A percentile compares a stretch with the other conserved stretches of the same genome.
Evolutionary conservation across 108 stramenopile genomes (phyloP).

Genomic region (Mayamaea pseudoterrestris): DNA sequence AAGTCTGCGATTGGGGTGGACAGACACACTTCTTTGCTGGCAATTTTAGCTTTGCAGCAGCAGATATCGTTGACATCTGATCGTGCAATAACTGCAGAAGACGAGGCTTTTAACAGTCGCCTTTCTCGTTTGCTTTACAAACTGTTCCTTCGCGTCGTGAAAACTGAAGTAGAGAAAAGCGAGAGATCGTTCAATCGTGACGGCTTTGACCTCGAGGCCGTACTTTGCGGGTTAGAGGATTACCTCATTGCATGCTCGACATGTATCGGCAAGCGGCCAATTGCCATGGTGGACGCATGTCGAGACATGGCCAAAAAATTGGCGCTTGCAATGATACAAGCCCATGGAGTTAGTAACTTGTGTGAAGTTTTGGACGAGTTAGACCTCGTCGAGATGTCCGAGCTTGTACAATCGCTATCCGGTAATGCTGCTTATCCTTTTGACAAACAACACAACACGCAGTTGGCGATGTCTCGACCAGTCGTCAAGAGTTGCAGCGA

Average conservation of each 20-base stretch:
- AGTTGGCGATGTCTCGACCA: too few species aligned
- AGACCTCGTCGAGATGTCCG: slow-evolving; percentile 16
- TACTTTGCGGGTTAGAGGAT: slow-evolving; percentile 38
- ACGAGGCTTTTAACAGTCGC: slow-evolving; percentile 28
- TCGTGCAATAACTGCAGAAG: background rate
- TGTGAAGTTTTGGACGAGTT: slow-evolving; percentile 14
- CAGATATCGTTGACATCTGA: slow-evolving; percentile 21
- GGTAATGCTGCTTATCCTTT: too few species aligned
- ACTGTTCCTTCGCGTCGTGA: slow-evolving; percentile 47
- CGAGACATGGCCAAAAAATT: slow-evolving; percentile 5
- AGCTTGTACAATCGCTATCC: background rate
- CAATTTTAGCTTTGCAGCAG: slow-evolving; percentile 49
- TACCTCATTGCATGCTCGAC: slow-evolving; percentile 7
- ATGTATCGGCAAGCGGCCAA: background rate
- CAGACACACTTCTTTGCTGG: slow-evolving; percentile 28
- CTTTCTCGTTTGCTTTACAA: slow-evolving; percentile 55
- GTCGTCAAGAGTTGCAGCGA: too few species aligned
- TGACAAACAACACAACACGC: too few species aligned
- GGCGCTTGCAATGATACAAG: background rate
- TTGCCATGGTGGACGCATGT: background rate
- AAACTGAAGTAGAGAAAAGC: slow-evolving; percentile 33
- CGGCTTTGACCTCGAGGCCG: slow-evolving; percentile 38
- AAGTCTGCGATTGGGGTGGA: slow-evolving; percentile 40
- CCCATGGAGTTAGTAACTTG: background rate
- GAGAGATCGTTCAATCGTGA: slow-evolving; percentile 17